These are phyloP conservation scores for Xylariaceae sp. DNA, from an alignment of 2,329 filamentous ascomycete species.

Conservation along the genomic window DNA sequence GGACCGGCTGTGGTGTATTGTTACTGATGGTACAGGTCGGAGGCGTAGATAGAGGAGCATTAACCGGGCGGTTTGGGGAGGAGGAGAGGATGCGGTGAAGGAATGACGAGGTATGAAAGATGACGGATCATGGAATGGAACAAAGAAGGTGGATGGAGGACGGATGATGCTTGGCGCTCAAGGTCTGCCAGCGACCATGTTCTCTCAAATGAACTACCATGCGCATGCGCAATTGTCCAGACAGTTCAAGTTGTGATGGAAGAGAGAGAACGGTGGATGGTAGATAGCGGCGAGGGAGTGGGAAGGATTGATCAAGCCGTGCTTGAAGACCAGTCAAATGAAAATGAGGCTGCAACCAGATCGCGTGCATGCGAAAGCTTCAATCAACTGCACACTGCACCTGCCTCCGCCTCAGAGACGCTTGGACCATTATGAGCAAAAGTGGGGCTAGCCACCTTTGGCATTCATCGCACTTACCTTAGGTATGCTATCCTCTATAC, in stretches of 20 bases:
- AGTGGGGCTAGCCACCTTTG: too few relatives aligned
- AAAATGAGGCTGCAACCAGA: too few relatives aligned
- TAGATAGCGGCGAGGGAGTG: slow-evolving; percentile 8
- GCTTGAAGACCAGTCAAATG: too few relatives aligned
- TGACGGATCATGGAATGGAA: slow-evolving; percentile 18
- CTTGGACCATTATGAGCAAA: too few relatives aligned
- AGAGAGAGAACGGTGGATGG: background rate
- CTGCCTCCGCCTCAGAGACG: too few relatives aligned
- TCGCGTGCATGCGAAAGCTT: too few relatives aligned
- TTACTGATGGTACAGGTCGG: background rate
- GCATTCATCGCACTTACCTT: too few relatives aligned
- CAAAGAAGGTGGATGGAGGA: slow-evolving; percentile 21
- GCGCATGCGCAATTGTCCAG: slow-evolving; percentile 8
- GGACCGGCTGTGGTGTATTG: slow-evolving; percentile 19
- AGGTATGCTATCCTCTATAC: too few relatives aligned
- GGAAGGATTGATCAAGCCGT: too few relatives aligned
- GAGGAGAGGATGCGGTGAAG: too few relatives aligned
- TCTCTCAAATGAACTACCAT: slow-evolving; percentile 19
- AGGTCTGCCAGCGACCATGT: slow-evolving; percentile 25
- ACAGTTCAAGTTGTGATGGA: slow-evolving; percentile 8
- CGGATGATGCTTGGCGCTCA: slow-evolving; percentile 16
- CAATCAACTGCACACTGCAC: too few relatives aligned
- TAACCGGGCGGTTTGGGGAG: too few relatives aligned
- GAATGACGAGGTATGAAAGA: slow-evolving; percentile 13
- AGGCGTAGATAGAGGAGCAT: background rate